Conservation (phyloP, 257 asterid species). For the Prunella vulgaris region DNA sequence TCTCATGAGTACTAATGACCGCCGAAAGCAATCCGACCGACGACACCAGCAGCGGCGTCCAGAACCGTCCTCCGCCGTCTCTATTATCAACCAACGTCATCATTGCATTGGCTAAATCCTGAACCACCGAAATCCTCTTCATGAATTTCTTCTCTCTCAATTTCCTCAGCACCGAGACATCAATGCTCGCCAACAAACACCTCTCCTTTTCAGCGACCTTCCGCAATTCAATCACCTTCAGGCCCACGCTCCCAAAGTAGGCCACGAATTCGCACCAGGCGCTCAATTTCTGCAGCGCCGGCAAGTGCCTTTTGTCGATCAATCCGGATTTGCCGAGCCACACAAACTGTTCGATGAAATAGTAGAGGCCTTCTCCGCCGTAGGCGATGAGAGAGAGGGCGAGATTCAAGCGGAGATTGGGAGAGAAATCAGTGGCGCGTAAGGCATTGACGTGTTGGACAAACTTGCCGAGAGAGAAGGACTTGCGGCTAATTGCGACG, state of each 20-base stretch:
- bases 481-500: conserved; percentile 84
- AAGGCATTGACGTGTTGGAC: conserved; percentile 77
- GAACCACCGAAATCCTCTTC: conserved; percentile 79
- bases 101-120: conserved; percentile 81
- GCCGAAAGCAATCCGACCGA: conserved; percentile 75
- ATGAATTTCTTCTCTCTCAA: conserved; percentile 72
- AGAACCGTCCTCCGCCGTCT: conserved; percentile 62
- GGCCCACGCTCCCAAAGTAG: conserved; percentile 71
- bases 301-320: conserved; percentile 51
- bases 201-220: conserved; percentile 45
- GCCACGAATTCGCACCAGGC: conserved; percentile 88
- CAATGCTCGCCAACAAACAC: conserved; percentile 45
- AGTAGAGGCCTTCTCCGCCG: conserved; percentile 88
- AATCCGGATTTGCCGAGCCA: conserved; percentile 79
- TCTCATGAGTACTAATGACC: conserved; percentile 78
- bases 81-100: conserved; percentile 86
- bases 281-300: conserved; percentile 51
- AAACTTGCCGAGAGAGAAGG: conserved; percentile 89
- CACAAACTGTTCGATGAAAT: conserved; percentile 78
- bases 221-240: conserved; percentile 62
- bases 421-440: conserved; percentile 30
- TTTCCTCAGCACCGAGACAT: conserved; percentile 37
- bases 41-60: conserved; percentile 53
- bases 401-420: conserved; percentile 24
- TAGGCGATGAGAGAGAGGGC: conserved; percentile 40